These are phyloP conservation scores for Bipolaris gigantea DNA, from an alignment of 2,329 filamentous ascomycete genomes.

Conservation along the genomic window DNA sequence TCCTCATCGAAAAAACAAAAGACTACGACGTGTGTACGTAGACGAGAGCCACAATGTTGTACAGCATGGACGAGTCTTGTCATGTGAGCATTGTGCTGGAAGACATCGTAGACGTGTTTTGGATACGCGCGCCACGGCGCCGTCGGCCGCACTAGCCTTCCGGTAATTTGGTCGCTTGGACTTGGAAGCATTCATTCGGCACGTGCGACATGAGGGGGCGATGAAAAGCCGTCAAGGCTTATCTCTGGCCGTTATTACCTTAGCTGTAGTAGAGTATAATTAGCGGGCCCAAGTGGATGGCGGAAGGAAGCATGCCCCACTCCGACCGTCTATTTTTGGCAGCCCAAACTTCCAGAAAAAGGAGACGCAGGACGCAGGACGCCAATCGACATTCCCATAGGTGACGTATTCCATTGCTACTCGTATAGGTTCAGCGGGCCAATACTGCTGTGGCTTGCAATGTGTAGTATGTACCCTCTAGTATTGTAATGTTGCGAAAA, in stretches of 20 bases:
- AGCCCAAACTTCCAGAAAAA: not conserved
- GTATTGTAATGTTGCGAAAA: not conserved
- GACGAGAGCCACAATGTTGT: not conserved
- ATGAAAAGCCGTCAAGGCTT: not conserved
- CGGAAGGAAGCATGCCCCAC: not conserved
- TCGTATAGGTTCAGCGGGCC: not conserved
- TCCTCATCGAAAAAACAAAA: not conserved
- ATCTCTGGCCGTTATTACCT: constrained; percentile 1
- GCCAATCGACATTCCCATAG: not conserved
- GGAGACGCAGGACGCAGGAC: not conserved
- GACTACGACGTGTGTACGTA: not conserved
- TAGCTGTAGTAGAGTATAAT: constrained; percentile 4
- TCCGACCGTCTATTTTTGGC: constrained; percentile 1
- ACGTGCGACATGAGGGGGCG: not conserved
- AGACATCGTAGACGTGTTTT: not conserved
- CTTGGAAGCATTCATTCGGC: not conserved
- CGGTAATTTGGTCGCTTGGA: not conserved
- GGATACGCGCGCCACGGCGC: not conserved
- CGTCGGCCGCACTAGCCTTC: not conserved
- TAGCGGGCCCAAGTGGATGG: constrained; percentile 4
- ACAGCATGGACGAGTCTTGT: not conserved
- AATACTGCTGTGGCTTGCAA: not conserved
- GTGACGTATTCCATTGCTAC: not conserved
- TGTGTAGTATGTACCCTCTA: not conserved
- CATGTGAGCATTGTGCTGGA: not conserved